Conservation (phyloP, 495 filamentous ascomycete species). For the Aspergillus affinis region DNA sequence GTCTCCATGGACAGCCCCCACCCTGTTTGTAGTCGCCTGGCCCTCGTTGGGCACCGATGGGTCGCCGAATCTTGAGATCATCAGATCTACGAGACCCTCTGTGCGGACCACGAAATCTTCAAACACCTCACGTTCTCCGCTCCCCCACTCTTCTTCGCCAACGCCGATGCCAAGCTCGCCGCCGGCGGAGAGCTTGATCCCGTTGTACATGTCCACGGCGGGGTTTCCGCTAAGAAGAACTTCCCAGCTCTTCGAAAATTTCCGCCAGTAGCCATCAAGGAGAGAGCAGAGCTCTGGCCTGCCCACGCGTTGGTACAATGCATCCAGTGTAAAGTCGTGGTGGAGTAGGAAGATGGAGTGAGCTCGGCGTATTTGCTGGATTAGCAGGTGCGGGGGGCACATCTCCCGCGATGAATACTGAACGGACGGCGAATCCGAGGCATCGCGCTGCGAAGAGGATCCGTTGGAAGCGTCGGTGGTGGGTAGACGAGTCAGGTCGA, state of each 20-base stretch:
- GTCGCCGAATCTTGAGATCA: constrained; percentile 83
- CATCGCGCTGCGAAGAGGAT: constrained; percentile 20
- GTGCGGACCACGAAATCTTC: constrained; percentile 70
- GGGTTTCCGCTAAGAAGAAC: constrained; percentile 89
- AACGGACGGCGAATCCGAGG: constrained; percentile 26
- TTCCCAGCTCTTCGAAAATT: constrained; percentile 81
- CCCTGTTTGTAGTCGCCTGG: constrained; percentile 9
- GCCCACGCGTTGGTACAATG: constrained; percentile 62
- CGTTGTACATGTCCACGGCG: constrained; percentile 71
- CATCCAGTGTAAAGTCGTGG: constrained; percentile 67
- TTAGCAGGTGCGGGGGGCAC: constrained; percentile 72
- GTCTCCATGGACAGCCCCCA: neutral
- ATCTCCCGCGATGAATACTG: constrained; percentile 91
- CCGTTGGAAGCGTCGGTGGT: constrained; percentile 23
- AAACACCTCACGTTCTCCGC: constrained; percentile 85
- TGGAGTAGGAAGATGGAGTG: constrained; percentile 85
- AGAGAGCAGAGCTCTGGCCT: constrained; percentile 59
- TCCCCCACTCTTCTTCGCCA: constrained; percentile 90
- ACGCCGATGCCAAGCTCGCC: constrained; percentile 92
- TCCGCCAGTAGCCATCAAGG: constrained; percentile 80
- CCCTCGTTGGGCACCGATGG: constrained; percentile 16
- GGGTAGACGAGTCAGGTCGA: constrained; percentile 66
- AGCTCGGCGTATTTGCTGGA: constrained; percentile 78
- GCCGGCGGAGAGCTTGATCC: constrained; percentile 85
- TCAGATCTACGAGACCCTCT: constrained; percentile 74